Evolutionary conservation across 2,329 filamentous ascomycete genomes (phyloP).

Genomic region (Chaetomiaceae sp.): DNA sequence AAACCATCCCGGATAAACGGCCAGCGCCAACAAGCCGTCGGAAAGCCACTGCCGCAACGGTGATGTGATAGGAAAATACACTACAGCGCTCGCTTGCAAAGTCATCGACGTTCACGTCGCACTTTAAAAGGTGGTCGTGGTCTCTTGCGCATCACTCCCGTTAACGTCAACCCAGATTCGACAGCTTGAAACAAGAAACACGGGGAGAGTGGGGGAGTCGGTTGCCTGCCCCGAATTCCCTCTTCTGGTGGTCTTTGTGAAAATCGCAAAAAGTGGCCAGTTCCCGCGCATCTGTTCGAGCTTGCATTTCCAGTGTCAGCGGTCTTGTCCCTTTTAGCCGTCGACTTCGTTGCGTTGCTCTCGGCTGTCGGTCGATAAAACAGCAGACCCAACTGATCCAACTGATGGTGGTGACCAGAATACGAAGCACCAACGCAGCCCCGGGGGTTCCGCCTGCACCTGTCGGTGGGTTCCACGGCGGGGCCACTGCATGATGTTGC

Average conservation of each 20-base stretch:
- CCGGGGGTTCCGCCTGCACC: not conserved
- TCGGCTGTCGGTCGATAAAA: not conserved
- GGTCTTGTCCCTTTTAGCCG: not conserved
- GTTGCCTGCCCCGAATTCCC: not conserved
- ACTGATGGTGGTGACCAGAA: not conserved
- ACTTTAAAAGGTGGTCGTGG: too few relatives aligned
- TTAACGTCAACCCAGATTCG: not conserved
- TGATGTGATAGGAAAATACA: too few relatives aligned
- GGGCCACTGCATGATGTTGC: too few relatives aligned
- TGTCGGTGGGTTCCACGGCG: not conserved
- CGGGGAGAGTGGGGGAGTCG: slow-evolving; percentile 3
- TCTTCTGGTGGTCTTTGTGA: slow-evolving; percentile 1
- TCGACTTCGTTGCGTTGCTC: not conserved
- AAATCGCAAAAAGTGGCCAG: not conserved
- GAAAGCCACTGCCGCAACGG: too few relatives aligned
- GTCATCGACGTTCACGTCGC: too few relatives aligned
- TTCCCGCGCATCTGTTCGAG: too few relatives aligned
- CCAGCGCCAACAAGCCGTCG: not conserved
- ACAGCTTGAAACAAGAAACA: slow-evolving; percentile 23
- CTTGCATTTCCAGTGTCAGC: not conserved
- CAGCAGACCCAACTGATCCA: not conserved
- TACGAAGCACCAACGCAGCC: slow-evolving; percentile 3
- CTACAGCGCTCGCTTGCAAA: too few relatives aligned
- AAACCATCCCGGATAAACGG: not conserved
- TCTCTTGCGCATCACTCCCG: too few relatives aligned